These are phyloP conservation scores for Hericium coralloides DNA, from an alignment of 768 basidiomycete species.

Conservation along the genomic window DNA sequence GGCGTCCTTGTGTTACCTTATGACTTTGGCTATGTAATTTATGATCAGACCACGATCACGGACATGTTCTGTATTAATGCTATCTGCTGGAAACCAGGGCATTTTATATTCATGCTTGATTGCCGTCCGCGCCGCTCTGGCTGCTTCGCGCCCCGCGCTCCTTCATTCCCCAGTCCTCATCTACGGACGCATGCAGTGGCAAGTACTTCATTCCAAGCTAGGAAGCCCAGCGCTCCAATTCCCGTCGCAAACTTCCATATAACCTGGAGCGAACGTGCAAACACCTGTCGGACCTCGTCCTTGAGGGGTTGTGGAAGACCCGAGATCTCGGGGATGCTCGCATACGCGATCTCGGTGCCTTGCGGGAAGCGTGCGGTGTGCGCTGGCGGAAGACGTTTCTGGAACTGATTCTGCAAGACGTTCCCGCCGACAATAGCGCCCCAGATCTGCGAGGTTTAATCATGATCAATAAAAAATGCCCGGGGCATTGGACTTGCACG, in stretches of 20 bases:
- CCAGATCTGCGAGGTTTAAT: conserved; percentile 18
- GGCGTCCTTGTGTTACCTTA: no score
- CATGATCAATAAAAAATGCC: neutral
- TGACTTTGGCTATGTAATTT: no score
- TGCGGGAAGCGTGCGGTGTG: conserved; percentile 18
- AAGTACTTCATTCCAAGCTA: conserved; percentile 18
- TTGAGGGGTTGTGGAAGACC: conserved; percentile 19
- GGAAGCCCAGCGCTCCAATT: conserved; percentile 20
- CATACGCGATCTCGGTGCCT: conserved; percentile 19
- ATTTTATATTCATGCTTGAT: no score
- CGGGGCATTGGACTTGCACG: neutral
- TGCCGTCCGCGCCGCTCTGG: neutral
- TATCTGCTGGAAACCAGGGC: no score
- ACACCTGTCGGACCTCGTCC: conserved; percentile 21
- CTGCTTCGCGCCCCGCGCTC: conserved; percentile 2
- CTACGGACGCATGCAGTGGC: conserved; percentile 11
- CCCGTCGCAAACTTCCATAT: conserved; percentile 26
- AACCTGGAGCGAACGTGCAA: conserved; percentile 19
- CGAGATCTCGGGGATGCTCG: conserved; percentile 19
- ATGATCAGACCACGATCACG: no score
- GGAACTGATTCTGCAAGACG: conserved; percentile 28
- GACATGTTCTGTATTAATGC: no score
- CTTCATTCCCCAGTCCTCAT: conserved; percentile 22
- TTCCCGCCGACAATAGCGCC: conserved; percentile 27
- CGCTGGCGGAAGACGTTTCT: conserved; percentile 17